Base-by-base conservation (phyloP, 768 basidiomycete genomes). In the Suillus plorans region DNA sequence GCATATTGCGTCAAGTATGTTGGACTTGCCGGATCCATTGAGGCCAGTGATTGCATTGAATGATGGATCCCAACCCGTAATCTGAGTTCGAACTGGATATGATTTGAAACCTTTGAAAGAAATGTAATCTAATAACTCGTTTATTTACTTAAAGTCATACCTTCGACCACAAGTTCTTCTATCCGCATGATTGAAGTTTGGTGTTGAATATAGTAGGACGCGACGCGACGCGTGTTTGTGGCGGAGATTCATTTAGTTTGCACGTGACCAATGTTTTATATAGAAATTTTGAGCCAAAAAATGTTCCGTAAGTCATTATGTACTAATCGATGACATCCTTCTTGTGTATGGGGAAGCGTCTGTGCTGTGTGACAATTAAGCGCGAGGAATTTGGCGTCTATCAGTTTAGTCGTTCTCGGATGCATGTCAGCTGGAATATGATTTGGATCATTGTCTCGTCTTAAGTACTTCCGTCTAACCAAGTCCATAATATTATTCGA, bases 41-140 rank as follows among this genome's bases (percentile, higher is more conserved):
- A 94, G 85, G 55, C 96, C 96, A 5, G 95, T 97, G 78, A 99
- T 99, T 5, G 97, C 97, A 75, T 99, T 99, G 85, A 99, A 99
- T 5, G 94, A 97, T 7, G 93, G 79, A 74, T 99, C 97, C 95
- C 97, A 99, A 66, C 96, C 97, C 0, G 90, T 90, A 66, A 99
- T 97, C 71, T 92, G 92, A 0, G 97, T 98, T 59, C 97, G 86
- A 36, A 96, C 95, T 12, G 97, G 96, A 75, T 99, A 98, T 2
- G 95, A 97, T 76, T 99, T 99, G 84, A 99, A 99, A 56, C 97
- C 95, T 94, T 68, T 12, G 53, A 25, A 39, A 3, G 16, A 31
- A 28, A 20, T 3, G 44, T 69, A 22, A 69, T 58, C 22, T n/a
- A 59, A 57, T 28, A 18, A 49, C 1, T 1, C 9, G 14, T 14